These are phyloP conservation scores for Trypanosomatidae sp. DNA, from an alignment of 208 protist genomes.

Conservation along the genomic window DNA sequence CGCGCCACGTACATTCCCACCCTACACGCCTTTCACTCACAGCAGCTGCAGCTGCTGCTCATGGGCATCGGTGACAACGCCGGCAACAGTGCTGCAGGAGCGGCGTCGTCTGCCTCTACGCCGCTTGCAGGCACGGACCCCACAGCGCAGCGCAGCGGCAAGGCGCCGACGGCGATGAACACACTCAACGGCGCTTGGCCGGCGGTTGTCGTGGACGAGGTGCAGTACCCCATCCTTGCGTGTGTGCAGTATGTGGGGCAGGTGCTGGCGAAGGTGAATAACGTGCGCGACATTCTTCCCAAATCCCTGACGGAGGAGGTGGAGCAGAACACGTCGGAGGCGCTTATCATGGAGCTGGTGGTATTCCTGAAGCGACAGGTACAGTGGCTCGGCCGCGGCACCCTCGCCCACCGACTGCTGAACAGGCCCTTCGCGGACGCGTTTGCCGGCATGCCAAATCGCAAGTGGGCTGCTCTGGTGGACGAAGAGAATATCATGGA, in stretches of 20 bases:
- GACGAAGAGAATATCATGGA: constrained; percentile 46
- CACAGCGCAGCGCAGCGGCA: neutral
- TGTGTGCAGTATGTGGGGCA: constrained; percentile 81
- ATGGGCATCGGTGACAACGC: constrained; percentile 39
- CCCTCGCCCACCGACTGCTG: constrained; percentile 58
- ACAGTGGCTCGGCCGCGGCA: constrained; percentile 53
- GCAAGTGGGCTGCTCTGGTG: constrained; percentile 52
- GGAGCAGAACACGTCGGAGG: constrained; percentile 61
- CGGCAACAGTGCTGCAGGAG: neutral
- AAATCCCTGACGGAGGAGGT: constrained; percentile 53
- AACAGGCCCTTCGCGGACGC: constrained; percentile 71
- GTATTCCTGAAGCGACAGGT: constrained; percentile 70
- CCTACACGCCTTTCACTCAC: constrained; percentile 64
- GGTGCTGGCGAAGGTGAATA: constrained; percentile 63
- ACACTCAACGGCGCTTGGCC: constrained; percentile 45
- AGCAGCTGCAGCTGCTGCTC: constrained; percentile 63
- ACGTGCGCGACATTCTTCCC: constrained; percentile 51
- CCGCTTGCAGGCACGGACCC: neutral
- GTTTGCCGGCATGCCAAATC: constrained; percentile 48
- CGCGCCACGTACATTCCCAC: constrained; percentile 69
- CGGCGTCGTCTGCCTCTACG: neutral
- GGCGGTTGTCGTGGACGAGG: constrained; percentile 42
- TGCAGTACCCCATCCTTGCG: constrained; percentile 51
- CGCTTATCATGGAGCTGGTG: constrained; percentile 67
- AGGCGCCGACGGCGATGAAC: constrained; percentile 14